Percentiles rank a stretch among this genome's conserved stretches.
These are phyloP conservation scores for Chlamydomonas sp. DNA, from an alignment of 139 green algal genomes.

Conservation along the genomic window DNA sequence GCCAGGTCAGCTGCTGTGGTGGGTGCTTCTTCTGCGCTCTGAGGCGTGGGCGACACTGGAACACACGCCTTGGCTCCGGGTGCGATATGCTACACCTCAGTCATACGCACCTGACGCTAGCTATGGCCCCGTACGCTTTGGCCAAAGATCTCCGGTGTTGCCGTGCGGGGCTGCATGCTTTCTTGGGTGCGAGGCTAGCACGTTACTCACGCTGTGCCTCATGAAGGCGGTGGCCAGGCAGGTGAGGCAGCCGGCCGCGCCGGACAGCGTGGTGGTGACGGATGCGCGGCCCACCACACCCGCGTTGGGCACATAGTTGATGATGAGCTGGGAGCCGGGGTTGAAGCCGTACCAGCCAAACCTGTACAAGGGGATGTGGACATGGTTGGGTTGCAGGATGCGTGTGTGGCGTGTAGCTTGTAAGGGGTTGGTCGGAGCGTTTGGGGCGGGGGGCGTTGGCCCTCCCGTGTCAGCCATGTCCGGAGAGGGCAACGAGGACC, in stretches of 20 bases:
- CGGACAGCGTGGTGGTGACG: slow-evolving; percentile 87
- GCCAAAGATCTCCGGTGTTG: not conserved
- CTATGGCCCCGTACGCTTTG: not conserved
- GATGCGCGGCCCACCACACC: slow-evolving; percentile 55
- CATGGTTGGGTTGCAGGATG: too few relatives aligned
- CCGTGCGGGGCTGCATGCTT: not conserved
- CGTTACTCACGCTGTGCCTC: slow-evolving; percentile 20
- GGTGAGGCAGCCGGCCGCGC: slow-evolving; percentile 67
- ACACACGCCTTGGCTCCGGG: not conserved
- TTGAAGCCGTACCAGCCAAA: slow-evolving; percentile 93
- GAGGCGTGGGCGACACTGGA: not conserved
- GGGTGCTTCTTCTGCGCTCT: not conserved
- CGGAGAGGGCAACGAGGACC: too few relatives aligned
- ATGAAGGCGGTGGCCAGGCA: slow-evolving; percentile 50
- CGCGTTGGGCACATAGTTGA: slow-evolving; percentile 40
- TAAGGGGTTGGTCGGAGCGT: too few relatives aligned
- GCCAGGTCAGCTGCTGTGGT: not conserved
- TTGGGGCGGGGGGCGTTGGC: too few relatives aligned
- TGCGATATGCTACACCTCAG: too few relatives aligned
- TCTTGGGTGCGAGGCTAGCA: not conserved
- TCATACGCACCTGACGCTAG: not conserved
- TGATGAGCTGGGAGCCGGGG: slow-evolving; percentile 71
- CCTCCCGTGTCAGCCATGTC: too few relatives aligned
- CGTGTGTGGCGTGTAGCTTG: too few relatives aligned
- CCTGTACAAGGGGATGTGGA: slow-evolving; percentile 31